Evolutionary conservation across 495 filamentous ascomycete species (phyloP).

Genomic region (Pyrenula massariospora): DNA sequence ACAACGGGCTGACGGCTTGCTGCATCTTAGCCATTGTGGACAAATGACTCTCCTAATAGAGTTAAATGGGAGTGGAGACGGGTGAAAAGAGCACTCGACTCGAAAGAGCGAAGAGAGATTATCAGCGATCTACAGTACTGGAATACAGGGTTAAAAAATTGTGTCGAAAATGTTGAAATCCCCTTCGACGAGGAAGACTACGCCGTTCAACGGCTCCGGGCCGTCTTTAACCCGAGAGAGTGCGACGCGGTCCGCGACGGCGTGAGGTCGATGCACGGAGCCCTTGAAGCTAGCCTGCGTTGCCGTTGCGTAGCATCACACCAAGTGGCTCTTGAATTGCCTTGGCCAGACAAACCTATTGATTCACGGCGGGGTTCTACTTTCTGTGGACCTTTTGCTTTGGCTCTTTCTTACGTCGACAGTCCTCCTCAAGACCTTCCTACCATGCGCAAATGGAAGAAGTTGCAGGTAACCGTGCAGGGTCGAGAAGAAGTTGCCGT

Average conservation of each 20-base stretch:
- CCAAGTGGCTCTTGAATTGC: not conserved
- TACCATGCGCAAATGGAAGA: not conserved
- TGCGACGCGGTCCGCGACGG: not conserved
- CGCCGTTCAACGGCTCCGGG: not conserved
- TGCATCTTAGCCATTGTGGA: not conserved
- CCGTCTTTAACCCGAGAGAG: not conserved
- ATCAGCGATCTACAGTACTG: not conserved
- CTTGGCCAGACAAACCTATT: not conserved
- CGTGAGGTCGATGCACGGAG: not conserved
- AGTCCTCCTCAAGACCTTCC: not conserved
- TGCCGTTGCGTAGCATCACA: not conserved
- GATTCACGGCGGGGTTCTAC: too few relatives aligned
- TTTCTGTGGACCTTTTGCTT: too few relatives aligned
- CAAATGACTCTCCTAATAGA: not conserved
- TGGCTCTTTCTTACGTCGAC: not conserved
- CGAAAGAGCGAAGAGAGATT: not conserved
- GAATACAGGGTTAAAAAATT: not conserved
- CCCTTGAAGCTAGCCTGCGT: not conserved
- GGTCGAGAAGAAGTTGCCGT: too few relatives aligned
- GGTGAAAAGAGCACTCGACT: not conserved
- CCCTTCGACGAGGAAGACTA: not conserved
- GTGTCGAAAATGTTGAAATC: not conserved
- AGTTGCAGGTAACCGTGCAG: not conserved
- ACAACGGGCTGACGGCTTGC: too few relatives aligned
- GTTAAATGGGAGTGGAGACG: not conserved